Evolutionary conservation across 2,329 filamentous ascomycete species (phyloP), one percentile per base, ranked within the genome.

Genomic region (Teratosphaeria zuluensis): DNA sequence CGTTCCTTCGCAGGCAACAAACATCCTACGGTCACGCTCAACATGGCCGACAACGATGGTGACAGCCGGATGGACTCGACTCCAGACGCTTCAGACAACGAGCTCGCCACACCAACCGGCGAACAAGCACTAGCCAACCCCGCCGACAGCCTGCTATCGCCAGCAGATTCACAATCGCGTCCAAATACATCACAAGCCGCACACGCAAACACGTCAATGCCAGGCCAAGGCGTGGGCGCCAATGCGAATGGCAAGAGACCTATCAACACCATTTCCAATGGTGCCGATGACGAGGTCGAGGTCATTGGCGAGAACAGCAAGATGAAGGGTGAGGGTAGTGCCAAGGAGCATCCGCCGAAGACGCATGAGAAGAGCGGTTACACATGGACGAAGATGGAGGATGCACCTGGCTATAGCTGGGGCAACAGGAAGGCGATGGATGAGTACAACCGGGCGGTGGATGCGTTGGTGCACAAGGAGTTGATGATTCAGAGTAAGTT

Each of bases 351-450:
- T 12, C 57, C 65, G 12, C 56, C 64, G 24, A 66, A 67, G 56
- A 70, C 65, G 33, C 69, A 72, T 52, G 55, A 64, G 52, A 32
- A 51, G 16, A 70, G 66, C 54, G 67, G 66, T 31, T 74, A 69
- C 58, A 67, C 63, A n/a, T 74, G 70, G 69, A 64, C 56, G 31
- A 68, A 66, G 63, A 65, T 65, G 59, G 73, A 74, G 56, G 73
- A 77, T 38, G 71, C 74, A 60, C 79, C 80, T 7, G 78, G 81
- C 2, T 78, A 76, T 53, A 72, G 73, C 8, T 85, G 81, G 81
- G 76, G 75, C 63, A 82, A 76, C 61, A 81, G 80, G 69, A 83
- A 82, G 65, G 79, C 80, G 4, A 69, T 78, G 61, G 82, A 84
- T 60, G 83, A 85, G 57, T 79, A 76, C 63, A 72, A 77, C 51